Conservation (phyloP, 768 basidiomycete genomes). For the Russula foetens region DNA sequence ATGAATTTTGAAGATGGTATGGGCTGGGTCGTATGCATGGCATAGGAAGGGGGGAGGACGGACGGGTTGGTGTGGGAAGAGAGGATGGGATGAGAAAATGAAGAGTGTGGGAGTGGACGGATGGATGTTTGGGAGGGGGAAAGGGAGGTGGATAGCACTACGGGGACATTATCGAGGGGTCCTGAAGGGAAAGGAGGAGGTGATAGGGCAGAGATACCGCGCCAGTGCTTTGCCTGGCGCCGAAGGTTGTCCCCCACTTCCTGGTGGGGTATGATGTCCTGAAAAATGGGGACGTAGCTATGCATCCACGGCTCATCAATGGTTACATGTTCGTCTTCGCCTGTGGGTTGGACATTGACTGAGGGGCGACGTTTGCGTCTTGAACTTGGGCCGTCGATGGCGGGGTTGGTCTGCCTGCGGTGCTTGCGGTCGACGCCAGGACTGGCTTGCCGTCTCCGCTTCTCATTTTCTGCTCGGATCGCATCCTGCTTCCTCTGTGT, state of each 20-base stretch:
- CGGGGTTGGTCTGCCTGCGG: slow-evolving; percentile 29
- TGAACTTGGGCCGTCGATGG: slow-evolving; percentile 29
- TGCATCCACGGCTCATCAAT: slow-evolving; percentile 42
- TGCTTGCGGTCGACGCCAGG: slow-evolving; percentile 34
- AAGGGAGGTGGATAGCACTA: slow-evolving; percentile 25
- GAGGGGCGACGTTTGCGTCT: slow-evolving; percentile 35
- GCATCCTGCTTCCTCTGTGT: slow-evolving; percentile 30
- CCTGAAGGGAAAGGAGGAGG: slow-evolving; percentile 26
- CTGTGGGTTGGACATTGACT: slow-evolving; percentile 26
- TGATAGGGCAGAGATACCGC: slow-evolving; percentile 55
- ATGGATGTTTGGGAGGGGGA: slow-evolving; percentile 25
- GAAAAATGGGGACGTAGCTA: slow-evolving; percentile 38
- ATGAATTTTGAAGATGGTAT: slow-evolving; percentile 51
- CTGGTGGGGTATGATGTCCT: slow-evolving; percentile 37
- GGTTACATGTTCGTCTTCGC: slow-evolving; percentile 41
- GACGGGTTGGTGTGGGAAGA: slow-evolving; percentile 33
- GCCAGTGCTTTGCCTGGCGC: slow-evolving; percentile 56
- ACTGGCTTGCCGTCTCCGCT: slow-evolving; percentile 29
- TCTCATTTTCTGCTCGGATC: slow-evolving; percentile 20
- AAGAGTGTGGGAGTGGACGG: slow-evolving; percentile 28
- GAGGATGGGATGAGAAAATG: slow-evolving; percentile 29
- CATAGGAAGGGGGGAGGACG: slow-evolving; percentile 51
- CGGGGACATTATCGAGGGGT: slow-evolving; percentile 29
- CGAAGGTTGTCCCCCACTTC: slow-evolving; percentile 43
- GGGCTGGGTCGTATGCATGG: slow-evolving; percentile 53